Evolutionary conservation across 129 eudicot species (phyloP).

Genomic region (Escallonia herrerae): DNA sequence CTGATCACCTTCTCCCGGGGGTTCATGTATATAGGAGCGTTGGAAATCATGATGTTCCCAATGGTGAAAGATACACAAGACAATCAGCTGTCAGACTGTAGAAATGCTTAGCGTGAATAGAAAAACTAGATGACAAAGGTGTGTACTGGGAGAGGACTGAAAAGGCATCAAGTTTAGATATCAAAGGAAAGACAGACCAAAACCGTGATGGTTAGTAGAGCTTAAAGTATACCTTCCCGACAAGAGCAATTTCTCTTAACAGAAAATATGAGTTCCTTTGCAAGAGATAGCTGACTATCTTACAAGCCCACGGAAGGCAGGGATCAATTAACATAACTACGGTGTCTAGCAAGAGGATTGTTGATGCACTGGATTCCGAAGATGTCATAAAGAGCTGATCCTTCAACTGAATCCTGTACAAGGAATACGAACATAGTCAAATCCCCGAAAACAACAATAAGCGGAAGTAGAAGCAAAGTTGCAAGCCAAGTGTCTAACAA

Average conservation of each 20-base stretch:
- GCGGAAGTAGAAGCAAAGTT: neutral
- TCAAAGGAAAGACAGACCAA: neutral
- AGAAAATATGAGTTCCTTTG: slow-evolving; percentile 43
- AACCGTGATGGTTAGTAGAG: no score
- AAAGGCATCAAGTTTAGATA: neutral
- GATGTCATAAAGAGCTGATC: slow-evolving; percentile 39
- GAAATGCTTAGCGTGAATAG: neutral
- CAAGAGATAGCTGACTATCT: slow-evolving; percentile 51
- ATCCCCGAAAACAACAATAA: neutral
- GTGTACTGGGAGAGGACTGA: neutral
- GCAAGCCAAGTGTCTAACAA: neutral
- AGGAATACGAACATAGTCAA: neutral
- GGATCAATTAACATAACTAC: slow-evolving; percentile 51
- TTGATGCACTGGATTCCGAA: slow-evolving; percentile 39
- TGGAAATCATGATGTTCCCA: no score
- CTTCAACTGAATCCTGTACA: slow-evolving; percentile 51
- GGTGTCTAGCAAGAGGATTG: slow-evolving; percentile 55
- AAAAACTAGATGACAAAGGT: neutral
- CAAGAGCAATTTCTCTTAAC: slow-evolving; percentile 57
- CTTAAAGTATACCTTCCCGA: slow-evolving; percentile 46
- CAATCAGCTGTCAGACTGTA: neutral
- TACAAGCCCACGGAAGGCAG: slow-evolving; percentile 87
- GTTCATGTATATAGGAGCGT: no score
- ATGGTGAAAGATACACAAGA: neutral
- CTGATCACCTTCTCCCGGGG: no score